phyloP scores from a whole-genome alignment of 495 filamentous ascomycete species.

The Geoglossum glabrum region DNA sequence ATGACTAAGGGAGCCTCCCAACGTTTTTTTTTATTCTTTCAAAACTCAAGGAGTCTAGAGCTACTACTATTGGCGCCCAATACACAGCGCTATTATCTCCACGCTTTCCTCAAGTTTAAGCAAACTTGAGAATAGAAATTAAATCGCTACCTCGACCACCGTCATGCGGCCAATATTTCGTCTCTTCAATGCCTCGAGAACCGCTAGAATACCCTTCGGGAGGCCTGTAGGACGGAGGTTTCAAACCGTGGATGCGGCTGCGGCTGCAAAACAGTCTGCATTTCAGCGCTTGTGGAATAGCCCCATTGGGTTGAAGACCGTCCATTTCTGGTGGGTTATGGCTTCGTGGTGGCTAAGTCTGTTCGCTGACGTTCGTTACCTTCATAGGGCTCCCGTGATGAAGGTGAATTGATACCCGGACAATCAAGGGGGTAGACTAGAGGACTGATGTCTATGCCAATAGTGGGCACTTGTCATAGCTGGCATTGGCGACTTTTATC shows the following conservation, averaged over 20 bases:
- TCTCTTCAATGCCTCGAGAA: neutral
- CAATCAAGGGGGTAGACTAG: neutral
- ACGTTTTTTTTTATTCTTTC: neutral
- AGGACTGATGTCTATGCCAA: neutral
- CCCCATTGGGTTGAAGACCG: conserved; percentile 77
- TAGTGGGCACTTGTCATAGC: conserved; percentile 83
- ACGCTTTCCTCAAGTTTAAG: neutral
- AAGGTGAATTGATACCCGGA: conserved; percentile 38
- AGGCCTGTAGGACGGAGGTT: conserved; percentile 20
- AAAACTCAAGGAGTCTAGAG: too few species aligned
- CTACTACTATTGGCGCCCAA: neutral
- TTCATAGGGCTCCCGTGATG: conserved; percentile 74
- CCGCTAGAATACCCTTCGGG: neutral
- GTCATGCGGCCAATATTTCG: neutral
- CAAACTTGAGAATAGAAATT: neutral
- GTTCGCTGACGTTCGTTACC: too few species aligned
- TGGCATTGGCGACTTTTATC: conserved; percentile 75
- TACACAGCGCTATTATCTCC: neutral
- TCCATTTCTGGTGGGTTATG: conserved; percentile 75
- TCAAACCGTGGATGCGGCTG: conserved; percentile 37
- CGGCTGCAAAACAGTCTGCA: conserved; percentile 33
- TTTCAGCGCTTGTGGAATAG: conserved; percentile 68
- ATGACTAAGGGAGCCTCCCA: neutral
- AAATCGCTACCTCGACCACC: neutral
- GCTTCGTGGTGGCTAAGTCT: neutral